Percentiles rank a stretch among this genome's conserved stretches.
These are phyloP conservation scores for Dactylellina sp. DNA, from an alignment of 2,329 filamentous ascomycete genomes.

Conservation along the genomic window DNA sequence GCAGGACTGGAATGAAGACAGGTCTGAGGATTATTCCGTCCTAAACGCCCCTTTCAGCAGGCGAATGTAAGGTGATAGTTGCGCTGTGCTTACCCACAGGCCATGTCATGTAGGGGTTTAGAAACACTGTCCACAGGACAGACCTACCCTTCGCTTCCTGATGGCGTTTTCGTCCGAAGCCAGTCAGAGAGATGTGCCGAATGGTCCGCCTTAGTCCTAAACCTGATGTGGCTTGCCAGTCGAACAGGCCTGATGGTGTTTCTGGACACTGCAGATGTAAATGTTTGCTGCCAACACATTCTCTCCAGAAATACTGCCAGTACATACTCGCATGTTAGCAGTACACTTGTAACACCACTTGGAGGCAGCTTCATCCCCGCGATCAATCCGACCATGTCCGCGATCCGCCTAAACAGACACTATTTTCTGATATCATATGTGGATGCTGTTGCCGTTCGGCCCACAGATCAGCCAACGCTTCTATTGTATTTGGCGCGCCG, in stretches of 20 bases:
- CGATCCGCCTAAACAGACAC: slow-evolving; percentile 9
- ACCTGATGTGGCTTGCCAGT: slow-evolving; percentile 49
- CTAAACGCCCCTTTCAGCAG: slow-evolving; percentile 34
- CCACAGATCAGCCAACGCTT: slow-evolving; percentile 41
- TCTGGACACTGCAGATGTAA: slow-evolving; percentile 16
- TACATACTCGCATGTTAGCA: neutral
- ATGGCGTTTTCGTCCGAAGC: slow-evolving; percentile 52
- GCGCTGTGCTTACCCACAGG: slow-evolving; percentile 8
- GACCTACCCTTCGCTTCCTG: slow-evolving; percentile 6
- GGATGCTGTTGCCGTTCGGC: slow-evolving; percentile 12
- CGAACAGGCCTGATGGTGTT: slow-evolving; percentile 6
- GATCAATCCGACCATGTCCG: slow-evolving; percentile 14
- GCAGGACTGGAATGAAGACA: slow-evolving; percentile 48
- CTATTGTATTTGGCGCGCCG: slow-evolving; percentile 39
- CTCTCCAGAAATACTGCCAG: too few relatives aligned
- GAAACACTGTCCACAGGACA: too few relatives aligned
- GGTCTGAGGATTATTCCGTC: slow-evolving; percentile 47
- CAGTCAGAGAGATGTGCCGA: slow-evolving; percentile 50
- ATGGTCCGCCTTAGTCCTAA: slow-evolving; percentile 54
- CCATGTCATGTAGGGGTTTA: slow-evolving; percentile 18
- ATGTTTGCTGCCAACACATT: slow-evolving; percentile 47
- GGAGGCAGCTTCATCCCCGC: slow-evolving; percentile 22
- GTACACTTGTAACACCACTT: slow-evolving; percentile 2
- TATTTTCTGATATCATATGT: slow-evolving; percentile 39
- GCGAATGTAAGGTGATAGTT: slow-evolving; percentile 30